Conservation (phyloP, 768 basidiomycete genomes). For the Cystobasidium ongulense region DNA sequence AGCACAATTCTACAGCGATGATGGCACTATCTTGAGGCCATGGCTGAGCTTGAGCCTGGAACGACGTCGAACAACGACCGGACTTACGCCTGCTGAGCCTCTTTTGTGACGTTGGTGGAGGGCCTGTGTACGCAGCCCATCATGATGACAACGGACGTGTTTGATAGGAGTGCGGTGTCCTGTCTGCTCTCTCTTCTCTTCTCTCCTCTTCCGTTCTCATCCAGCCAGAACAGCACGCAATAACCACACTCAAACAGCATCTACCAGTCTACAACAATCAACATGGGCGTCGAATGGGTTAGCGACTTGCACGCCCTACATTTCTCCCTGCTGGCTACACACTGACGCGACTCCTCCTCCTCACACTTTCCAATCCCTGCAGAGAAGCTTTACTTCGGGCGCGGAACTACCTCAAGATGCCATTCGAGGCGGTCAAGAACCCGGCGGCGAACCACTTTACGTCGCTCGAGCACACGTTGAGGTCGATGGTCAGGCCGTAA, state of each 20-base stretch:
- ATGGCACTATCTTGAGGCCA: too few species aligned
- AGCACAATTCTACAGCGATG: too few species aligned
- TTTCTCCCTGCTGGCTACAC: too few species aligned
- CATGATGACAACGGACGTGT: too few species aligned
- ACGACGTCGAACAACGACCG: too few species aligned
- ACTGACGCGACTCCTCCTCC: too few species aligned
- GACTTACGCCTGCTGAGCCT: too few species aligned
- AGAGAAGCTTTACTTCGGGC: conserved; percentile 23
- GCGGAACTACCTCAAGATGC: conserved; percentile 17
- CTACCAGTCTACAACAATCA: not conserved
- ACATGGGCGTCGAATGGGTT: conserved; percentile 20
- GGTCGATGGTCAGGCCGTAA: not conserved
- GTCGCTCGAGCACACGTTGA: conserved; percentile 15
- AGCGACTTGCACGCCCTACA: not conserved
- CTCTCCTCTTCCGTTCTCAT: not conserved
- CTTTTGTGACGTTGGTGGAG: too few species aligned
- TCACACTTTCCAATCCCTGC: not conserved
- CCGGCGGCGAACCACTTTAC: conserved; percentile 4
- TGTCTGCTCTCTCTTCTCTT: not conserved
- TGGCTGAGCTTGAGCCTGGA: too few species aligned
- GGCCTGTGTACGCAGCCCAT: too few species aligned
- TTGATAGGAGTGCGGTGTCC: too few species aligned
- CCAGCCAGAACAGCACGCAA: not conserved
- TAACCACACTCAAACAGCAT: not conserved
- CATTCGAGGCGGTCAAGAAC: conserved; percentile 16